These are phyloP conservation scores for Trypanosoma mega DNA, from an alignment of 208 protist species.

Conservation along the genomic window DNA sequence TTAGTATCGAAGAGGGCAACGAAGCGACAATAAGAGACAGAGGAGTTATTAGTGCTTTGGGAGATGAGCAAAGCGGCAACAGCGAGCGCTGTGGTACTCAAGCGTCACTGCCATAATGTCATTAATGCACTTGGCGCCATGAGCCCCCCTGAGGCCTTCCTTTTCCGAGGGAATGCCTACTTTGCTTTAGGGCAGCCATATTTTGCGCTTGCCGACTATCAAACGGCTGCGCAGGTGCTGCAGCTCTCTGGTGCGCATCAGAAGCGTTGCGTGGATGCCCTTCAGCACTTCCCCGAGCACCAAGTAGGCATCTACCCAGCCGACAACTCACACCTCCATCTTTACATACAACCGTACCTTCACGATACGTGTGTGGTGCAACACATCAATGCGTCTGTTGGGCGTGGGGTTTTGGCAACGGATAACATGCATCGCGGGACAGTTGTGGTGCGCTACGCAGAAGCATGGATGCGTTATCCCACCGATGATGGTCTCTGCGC, in stretches of 20 bases:
- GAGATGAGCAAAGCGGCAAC: conserved; percentile 11
- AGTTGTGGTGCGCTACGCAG: conserved; percentile 37
- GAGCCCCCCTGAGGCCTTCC: conserved; percentile 77
- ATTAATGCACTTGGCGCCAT: conserved; percentile 77
- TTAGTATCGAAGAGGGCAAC: no score
- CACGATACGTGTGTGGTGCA: conserved; percentile 38
- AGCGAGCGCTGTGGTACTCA: conserved; percentile 47
- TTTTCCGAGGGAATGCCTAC: conserved; percentile 88
- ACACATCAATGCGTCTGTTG: conserved; percentile 27
- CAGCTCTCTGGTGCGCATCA: conserved; percentile 62
- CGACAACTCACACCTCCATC: conserved; percentile 69
- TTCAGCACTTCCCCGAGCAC: conserved; percentile 52
- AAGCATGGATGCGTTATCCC: conserved; percentile 76
- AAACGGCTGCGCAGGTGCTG: conserved; percentile 63
- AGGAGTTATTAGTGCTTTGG: not conserved
- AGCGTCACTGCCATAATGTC: conserved; percentile 73
- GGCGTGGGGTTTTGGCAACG: conserved; percentile 59
- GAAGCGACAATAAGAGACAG: not conserved
- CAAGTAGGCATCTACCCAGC: conserved; percentile 62
- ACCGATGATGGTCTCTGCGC: conserved; percentile 57
- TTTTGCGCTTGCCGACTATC: conserved; percentile 85
- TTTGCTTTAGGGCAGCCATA: conserved; percentile 78
- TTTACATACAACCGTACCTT: conserved; percentile 75
- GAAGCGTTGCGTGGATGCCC: conserved; percentile 39
- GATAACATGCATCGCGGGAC: conserved; percentile 31